Evolutionary conservation across 208 protist species (phyloP), one percentile per base, ranked within the genome.

Genomic region (Herpetomonas tarakana): DNA sequence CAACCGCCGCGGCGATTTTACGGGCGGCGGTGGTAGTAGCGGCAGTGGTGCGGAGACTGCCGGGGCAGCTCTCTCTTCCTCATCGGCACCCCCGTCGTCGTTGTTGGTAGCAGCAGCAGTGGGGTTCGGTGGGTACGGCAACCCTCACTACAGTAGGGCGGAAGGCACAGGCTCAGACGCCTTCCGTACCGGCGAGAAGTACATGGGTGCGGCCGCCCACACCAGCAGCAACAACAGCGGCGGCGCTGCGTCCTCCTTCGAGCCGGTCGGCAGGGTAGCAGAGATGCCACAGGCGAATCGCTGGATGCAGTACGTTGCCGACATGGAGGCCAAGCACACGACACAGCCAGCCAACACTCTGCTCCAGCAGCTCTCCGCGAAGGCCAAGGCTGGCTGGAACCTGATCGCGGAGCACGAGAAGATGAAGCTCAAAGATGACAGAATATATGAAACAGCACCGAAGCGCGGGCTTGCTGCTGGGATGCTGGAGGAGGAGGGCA

Each of bases 261-360:
- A 41, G 14, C 35, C 35, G 9, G 58, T 26, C 22, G 53, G 53
- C 31, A 49, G 71, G 49, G 73, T 83, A 30, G 78, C 58, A 2
- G 71, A 76, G 30, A 82, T 85, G 78, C 77, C 78, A 26, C 28
- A 45, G 31, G 72, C 57, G 27, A 89, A 78, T 55, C 65, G 58
- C 41, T 81, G 78, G 75, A 65, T 74, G 0, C 68, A 74, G 29
- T 65, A 78, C 57, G 24, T 3, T 18, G 44, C 52, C n/a, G 2
- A n/a, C 2, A 30, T 25, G 16, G 18, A 18, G 49, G 59, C 59
- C n/a, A 14, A 18, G 30, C 27, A 25, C 11, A 11, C 31, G 19
- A 30, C 31, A 4, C 35, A n/a, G 39, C 7, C 60, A n/a, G 2
- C 31, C 6, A 53, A 65, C 22, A 65, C 66, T 6, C 39, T 74